These are phyloP conservation scores for Rhamnella rubrinervis DNA, from an alignment of 331 rosid genomes.

Conservation along the genomic window DNA sequence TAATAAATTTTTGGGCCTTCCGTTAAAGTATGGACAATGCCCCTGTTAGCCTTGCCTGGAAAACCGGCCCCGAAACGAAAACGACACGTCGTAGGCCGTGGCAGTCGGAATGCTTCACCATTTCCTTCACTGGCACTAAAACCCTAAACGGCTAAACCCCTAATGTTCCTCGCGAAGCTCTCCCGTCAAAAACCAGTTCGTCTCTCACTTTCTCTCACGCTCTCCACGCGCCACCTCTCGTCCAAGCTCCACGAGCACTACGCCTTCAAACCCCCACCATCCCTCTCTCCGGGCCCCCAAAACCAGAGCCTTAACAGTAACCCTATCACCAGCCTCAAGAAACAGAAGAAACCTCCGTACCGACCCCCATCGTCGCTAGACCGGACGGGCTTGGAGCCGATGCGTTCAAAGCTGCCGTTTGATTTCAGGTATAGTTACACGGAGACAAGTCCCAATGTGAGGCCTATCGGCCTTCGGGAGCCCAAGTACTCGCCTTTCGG, in stretches of 20 bases:
- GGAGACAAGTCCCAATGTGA: slow-evolving; percentile 59
- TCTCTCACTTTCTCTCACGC: slow-evolving; percentile 13
- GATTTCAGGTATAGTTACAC: slow-evolving; percentile 91
- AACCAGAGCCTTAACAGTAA: slow-evolving; percentile 25
- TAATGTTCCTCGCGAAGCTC: slow-evolving; percentile 46
- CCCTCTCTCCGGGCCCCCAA: slow-evolving; percentile 45
- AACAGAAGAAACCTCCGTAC: slow-evolving; percentile 51
- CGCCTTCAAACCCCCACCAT: slow-evolving; percentile 56
- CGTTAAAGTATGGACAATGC: too few relatives aligned
- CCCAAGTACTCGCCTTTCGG: slow-evolving; percentile 96
- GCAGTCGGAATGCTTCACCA: background rate
- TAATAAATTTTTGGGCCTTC: too few relatives aligned
- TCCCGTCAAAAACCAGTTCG: slow-evolving; percentile 48
- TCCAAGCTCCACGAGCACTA: slow-evolving; percentile 66
- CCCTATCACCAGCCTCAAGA: slow-evolving; percentile 23
- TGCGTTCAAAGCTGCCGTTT: slow-evolving; percentile 61
- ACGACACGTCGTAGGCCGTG: too few relatives aligned
- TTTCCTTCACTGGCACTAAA: background rate
- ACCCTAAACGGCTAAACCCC: slow-evolving; percentile 36
- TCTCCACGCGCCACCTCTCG: slow-evolving; percentile 56
- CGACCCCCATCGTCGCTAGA: slow-evolving; percentile 68
- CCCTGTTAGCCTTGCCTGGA: too few relatives aligned
- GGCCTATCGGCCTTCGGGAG: slow-evolving; percentile 86
- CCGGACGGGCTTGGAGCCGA: slow-evolving; percentile 44
- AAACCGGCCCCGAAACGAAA: too few relatives aligned